Base-by-base conservation (phyloP, 2,329 filamentous ascomycete genomes). In the Arachnopeziza araneosa region DNA sequence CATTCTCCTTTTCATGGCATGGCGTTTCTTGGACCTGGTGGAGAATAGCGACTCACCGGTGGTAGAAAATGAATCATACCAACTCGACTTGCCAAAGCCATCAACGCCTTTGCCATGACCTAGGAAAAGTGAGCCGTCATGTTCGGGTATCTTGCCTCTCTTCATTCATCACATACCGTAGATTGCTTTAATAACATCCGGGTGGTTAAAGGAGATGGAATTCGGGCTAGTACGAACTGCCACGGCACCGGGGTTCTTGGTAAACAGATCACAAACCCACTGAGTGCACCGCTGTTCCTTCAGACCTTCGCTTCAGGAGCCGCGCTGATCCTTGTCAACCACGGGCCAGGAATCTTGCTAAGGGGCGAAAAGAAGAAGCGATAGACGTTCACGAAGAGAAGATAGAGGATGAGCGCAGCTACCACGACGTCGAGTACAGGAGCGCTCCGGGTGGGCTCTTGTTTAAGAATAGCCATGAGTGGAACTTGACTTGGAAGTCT, bases 31-130 rank as follows among this genome's bases (percentile, higher is more conserved):
- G 75, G 91, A 85, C 22, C 91, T 82, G 0, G 91, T 96, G 74
- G 93, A 96, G 83, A 96, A 96, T 19, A 96, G 80, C 12, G 90
- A 91, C 9, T 90, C 84, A 52, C 83, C 83, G 69, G 96, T 95
- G 10, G 89, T 92, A 56, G 96, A 91, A 68, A 96, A 96, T 54
- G 90, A 88, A 69, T 96, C 91, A 68, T 96, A 96, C 61, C 61
- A 63, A 52, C 55, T 56, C 21, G 58, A 60, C 23, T 63, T 63
- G 7, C 58, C 61, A 51, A 63, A 63, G 3, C 56, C 61, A 19
- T 63, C 61, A 9, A 56, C 58, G 19, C 61, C 58, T 59, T 63
- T 63, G 30, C 61, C 61, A 50, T 63, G 61, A 19, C 61, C 61
- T 63, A 44, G 17, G 17, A 44, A 12, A 44, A 44, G 5, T 44